These are phyloP conservation scores for Mollisiaceae sp. DNA, from an alignment of 2,329 filamentous ascomycete species.

Conservation along the genomic window DNA sequence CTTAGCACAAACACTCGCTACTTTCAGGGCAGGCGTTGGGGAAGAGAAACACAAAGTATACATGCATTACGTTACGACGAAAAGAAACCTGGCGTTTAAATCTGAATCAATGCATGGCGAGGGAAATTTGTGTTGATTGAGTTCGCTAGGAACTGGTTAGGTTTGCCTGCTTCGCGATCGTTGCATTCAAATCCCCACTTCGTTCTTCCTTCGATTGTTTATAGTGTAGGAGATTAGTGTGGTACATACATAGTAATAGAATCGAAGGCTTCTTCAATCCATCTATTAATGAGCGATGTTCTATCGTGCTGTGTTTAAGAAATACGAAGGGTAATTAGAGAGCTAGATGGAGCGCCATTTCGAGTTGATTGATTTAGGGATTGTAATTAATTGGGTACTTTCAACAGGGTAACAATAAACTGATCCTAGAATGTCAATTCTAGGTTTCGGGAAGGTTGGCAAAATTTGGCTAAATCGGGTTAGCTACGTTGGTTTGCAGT, in stretches of 20 bases:
- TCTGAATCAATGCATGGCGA: not conserved
- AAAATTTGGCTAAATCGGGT: not conserved
- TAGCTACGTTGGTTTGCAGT: not conserved
- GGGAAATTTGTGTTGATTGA: not conserved
- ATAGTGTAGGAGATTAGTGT: constrained; percentile 6
- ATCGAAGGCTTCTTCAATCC: not conserved
- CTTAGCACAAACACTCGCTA: constrained; percentile 10
- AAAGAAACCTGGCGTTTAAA: constrained; percentile 3
- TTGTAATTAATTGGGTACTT: too few species aligned
- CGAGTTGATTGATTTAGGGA: too few species aligned
- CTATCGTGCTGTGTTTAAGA: not conserved
- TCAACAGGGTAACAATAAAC: not conserved
- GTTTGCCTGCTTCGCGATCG: constrained; percentile 7
- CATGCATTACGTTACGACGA: constrained; percentile 1
- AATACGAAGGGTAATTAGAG: not conserved
- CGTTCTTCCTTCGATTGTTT: constrained; percentile 7
- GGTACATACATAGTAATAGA: constrained; percentile 1
- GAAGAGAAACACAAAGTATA: not conserved
- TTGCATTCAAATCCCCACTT: constrained; percentile 21
- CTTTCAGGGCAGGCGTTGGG: not conserved
- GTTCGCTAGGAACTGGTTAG: constrained; percentile 6
- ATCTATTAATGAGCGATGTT: not conserved
- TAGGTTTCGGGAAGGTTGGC: not conserved
- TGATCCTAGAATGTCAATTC: not conserved
- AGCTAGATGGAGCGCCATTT: too few species aligned